Evolutionary conservation across 345 rosid species (phyloP), one percentile per base, ranked within the genome.

Genomic region (Triadica sebifera): DNA sequence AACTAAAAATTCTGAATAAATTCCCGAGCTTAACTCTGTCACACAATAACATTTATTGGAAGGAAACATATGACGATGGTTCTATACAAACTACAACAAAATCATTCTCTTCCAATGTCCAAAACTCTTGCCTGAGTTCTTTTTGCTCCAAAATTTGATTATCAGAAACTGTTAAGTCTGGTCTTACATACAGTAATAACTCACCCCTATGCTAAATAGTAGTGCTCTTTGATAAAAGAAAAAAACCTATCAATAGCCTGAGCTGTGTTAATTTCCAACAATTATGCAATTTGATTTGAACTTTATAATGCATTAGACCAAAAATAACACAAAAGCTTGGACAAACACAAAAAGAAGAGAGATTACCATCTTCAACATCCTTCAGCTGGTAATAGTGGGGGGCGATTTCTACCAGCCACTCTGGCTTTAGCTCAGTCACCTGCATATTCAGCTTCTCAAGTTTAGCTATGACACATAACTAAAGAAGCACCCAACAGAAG

Each of bases 371-470:
- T 80, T 96, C 99, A 39, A 96, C 99, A 74, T 96, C 99, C 88
- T 96, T 93, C 81, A 78, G 74, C 85, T 96, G 97, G 86, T 93
- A 96, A 79, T 81, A 96, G 73, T 96, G 98, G 1, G 98, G 99
- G 19, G 97, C 98, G 81, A 93, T 89, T 84, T 96, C 99, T 61
- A 93, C 91, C 84, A 96, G 85, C 98, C 99, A 96, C 53, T 96
- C 99, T 6, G 99, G 99, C 81, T 91, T 96, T 77, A 93, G 89
- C 77, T 96, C 98, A 15, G 97, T 90, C 46, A 91, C 96, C 98
- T 95, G 86, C 81, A 52, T 85, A 82, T 80, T 65, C 29, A 75
- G 43, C 22, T 17, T 62, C 79, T 57, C 45, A 49, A 67, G 73
- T 73, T 80, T 58, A 73, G 79, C 41, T 46, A 78, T 29, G 47